These are phyloP conservation scores for Fragaria nilgerrensis DNA, from an alignment of 306 rosid species.

Conservation along the genomic window DNA sequence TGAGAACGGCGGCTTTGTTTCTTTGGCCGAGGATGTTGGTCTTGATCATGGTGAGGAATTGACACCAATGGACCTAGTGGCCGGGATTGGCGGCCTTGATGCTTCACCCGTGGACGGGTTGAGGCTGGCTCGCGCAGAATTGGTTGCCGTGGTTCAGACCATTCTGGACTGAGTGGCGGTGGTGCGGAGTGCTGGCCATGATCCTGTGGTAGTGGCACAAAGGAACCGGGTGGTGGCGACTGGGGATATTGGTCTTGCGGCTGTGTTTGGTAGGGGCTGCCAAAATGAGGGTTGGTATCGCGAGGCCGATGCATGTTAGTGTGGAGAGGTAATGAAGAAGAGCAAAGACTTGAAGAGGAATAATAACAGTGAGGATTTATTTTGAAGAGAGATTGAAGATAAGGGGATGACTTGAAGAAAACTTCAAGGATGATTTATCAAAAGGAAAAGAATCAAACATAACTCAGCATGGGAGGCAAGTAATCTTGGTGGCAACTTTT, in stretches of 20 bases:
- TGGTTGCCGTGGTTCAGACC: neutral
- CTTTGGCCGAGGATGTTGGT: conserved; percentile 9
- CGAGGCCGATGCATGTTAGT: conserved; percentile 37
- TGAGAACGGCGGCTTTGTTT: neutral
- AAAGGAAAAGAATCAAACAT: conserved; percentile 72
- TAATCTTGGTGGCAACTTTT: conserved; percentile 25
- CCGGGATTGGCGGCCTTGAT: neutral
- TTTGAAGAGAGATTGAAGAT: conserved; percentile 28
- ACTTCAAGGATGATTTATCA: conserved; percentile 74
- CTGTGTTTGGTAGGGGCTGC: conserved; percentile 30
- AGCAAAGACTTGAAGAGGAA: conserved; percentile 18
- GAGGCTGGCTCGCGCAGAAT: neutral
- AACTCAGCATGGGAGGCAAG: conserved; percentile 53
- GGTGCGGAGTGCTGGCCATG: conserved; percentile 21
- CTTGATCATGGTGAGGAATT: neutral
- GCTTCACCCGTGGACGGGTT: neutral
- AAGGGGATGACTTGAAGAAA: conserved; percentile 69
- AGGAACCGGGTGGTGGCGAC: conserved; percentile 19
- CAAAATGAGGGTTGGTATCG: conserved; percentile 79
- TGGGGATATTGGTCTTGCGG: neutral
- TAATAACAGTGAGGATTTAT: conserved; percentile 15
- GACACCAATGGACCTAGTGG: conserved; percentile 1
- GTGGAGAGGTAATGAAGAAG: conserved; percentile 17
- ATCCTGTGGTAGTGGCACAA: neutral
- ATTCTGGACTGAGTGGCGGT: neutral